Evolutionary conservation across 2,329 filamentous ascomycete species (phyloP).

Genomic region (Aspergillus sergii): DNA sequence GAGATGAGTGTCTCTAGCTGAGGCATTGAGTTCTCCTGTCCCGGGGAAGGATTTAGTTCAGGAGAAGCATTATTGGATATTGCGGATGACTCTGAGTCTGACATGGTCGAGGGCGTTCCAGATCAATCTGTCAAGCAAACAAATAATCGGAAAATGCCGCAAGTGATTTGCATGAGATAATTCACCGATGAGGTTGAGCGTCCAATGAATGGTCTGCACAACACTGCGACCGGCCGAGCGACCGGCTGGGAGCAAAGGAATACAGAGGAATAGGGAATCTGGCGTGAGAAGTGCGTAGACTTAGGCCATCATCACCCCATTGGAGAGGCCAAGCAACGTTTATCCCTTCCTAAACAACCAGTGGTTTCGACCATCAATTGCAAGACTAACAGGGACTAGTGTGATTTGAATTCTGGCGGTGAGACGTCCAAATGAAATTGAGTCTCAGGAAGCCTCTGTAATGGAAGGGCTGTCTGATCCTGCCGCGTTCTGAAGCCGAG

Average conservation of each 20-base stretch:
- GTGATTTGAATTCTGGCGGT: constrained; percentile 12
- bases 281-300: constrained; percentile 10
- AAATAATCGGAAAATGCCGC: neutral
- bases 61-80: constrained; percentile 21
- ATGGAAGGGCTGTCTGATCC: neutral
- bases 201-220: neutral
- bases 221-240: neutral
- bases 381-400: constrained; percentile 6
- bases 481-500: neutral
- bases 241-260: neutral
- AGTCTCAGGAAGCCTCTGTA: neutral
- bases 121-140: neutral
- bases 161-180: neutral
- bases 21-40: constrained; percentile 28
- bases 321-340: neutral
- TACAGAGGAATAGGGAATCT: neutral
- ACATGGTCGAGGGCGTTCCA: constrained; percentile 25
- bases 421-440: neutral
- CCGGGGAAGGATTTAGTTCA: constrained; percentile 14
- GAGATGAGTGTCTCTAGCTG: constrained; percentile 76
- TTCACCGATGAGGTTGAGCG: neutral
- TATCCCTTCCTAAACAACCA: constrained; percentile 1
- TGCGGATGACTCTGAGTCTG: constrained; percentile 35
- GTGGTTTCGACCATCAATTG: neutral
- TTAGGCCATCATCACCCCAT: constrained; percentile 17